Evolutionary conservation across 2,329 filamentous ascomycete species (phyloP).

Genomic region (Trichoderma afroharzianum): DNA sequence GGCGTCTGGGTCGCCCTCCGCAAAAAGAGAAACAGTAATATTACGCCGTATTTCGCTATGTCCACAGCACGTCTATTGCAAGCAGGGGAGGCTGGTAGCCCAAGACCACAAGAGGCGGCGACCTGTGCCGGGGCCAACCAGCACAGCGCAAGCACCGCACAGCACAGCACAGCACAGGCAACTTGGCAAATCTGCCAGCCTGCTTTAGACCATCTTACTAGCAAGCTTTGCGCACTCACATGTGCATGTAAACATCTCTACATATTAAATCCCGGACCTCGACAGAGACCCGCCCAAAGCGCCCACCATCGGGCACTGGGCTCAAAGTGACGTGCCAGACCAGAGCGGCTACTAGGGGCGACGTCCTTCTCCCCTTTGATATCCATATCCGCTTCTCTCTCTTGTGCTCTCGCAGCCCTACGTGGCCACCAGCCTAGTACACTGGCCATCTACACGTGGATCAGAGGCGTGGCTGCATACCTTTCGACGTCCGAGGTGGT

Average conservation of each 20-base stretch:
- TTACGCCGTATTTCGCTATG: constrained; percentile 7
- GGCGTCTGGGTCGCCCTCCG: background rate
- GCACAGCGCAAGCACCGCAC: background rate
- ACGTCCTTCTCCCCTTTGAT: background rate
- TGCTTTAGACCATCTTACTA: constrained; percentile 1
- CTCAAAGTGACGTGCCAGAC: constrained; percentile 4
- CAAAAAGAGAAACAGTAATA: background rate
- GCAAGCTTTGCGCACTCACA: background rate
- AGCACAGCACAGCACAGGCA: background rate
- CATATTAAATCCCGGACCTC: constrained; percentile 6
- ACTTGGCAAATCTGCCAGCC: constrained; percentile 6
- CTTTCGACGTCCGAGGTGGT: constrained; percentile 8
- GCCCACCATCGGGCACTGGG: constrained; percentile 14
- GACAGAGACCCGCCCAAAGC: constrained; percentile 12
- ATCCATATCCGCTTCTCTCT: background rate
- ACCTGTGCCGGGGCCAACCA: background rate
- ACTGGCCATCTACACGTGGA: constrained; percentile 12
- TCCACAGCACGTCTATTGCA: background rate
- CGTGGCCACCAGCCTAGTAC: background rate
- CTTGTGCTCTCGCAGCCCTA: constrained; percentile 1
- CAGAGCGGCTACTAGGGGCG: background rate
- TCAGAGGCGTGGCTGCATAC: constrained; percentile 17
- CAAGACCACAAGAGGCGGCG: background rate
- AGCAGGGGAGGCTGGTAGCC: constrained; percentile 15
- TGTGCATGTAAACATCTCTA: constrained; percentile 1